Conservation (phyloP, 768 basidiomycete species). For the Kwoniella pini region DNA sequence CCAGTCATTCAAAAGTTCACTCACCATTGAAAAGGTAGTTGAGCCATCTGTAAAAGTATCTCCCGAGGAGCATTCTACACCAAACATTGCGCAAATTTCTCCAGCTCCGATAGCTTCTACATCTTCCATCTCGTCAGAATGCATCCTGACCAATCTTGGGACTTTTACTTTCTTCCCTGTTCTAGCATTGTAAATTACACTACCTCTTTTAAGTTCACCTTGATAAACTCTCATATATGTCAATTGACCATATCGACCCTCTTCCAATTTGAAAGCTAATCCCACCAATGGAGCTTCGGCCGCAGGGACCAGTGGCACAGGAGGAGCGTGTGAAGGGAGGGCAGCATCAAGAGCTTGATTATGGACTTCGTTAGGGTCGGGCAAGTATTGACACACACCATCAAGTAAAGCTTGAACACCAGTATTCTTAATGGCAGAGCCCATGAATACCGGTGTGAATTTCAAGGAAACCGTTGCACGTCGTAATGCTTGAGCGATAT, state of each 20-base stretch:
- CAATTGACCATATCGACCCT: conserved; percentile 93
- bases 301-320: conserved; percentile 76
- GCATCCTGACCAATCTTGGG: conserved; percentile 93
- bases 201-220: conserved; percentile 82
- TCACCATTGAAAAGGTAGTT: conserved; percentile 87
- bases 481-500: conserved; percentile 81
- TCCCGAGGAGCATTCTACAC: conserved; percentile 95
- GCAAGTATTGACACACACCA: conserved; percentile 92
- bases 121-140: conserved; percentile 99
- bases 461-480: conserved; percentile 83
- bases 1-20: conserved; percentile 34
- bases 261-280: conserved; percentile 97
- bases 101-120: conserved; percentile 91
- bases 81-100: conserved; percentile 99
- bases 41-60: conserved; percentile 97
- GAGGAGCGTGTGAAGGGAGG: conserved; percentile 61
- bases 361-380: conserved; percentile 76
- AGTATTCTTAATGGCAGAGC: conserved; percentile 96
- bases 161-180: conserved; percentile 98
- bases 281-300: conserved; percentile 85
- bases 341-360: conserved; percentile 78
- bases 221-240: conserved; percentile 99
- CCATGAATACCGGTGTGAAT: conserved; percentile 95
- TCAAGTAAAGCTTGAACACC: conserved; percentile 91
- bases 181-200: conserved; percentile 82